Conservation (phyloP, 208 protist species). For the Chromosphaera perkinsii region DNA sequence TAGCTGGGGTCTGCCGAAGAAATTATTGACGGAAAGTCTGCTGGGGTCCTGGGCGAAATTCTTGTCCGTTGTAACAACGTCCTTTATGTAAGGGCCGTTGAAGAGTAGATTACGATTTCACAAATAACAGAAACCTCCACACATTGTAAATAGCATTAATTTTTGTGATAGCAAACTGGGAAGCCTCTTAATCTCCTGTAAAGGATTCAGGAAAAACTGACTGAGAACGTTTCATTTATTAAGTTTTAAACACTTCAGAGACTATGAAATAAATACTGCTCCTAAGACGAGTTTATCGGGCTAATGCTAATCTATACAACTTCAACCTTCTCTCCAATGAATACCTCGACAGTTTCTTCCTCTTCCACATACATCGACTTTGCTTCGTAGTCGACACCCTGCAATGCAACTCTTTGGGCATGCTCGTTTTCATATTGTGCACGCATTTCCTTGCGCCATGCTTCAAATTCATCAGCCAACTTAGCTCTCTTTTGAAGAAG, state of each 20-base stretch:
- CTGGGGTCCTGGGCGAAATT: slow-evolving; percentile 76
- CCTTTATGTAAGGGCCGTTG: slow-evolving; percentile 4
- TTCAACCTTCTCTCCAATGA: slow-evolving; percentile 25
- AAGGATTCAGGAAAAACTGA: no score
- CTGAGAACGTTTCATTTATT: no score
- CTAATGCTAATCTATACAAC: background rate
- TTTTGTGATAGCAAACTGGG: no score
- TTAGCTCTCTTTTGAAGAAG: slow-evolving; percentile 28
- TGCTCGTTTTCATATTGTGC: slow-evolving; percentile 9
- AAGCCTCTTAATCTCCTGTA: no score
- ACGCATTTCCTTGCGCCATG: slow-evolving; percentile 5
- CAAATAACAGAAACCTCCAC: no score
- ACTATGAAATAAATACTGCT: no score
- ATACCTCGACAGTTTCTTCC: slow-evolving; percentile 18
- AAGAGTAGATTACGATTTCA: no score
- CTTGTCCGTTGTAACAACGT: slow-evolving; percentile 52
- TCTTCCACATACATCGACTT: slow-evolving; percentile 6
- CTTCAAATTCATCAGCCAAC: background rate
- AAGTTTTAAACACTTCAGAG: no score
- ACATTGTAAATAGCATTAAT: no score
- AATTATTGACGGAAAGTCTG: slow-evolving; percentile 68
- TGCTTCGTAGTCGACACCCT: background rate
- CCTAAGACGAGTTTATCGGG: no score
- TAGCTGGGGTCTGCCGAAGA: slow-evolving; percentile 74
- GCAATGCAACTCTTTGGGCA: slow-evolving; percentile 5